phyloP scores from a whole-genome alignment of 495 filamentous ascomycete species.

The Penicillium angulare region DNA sequence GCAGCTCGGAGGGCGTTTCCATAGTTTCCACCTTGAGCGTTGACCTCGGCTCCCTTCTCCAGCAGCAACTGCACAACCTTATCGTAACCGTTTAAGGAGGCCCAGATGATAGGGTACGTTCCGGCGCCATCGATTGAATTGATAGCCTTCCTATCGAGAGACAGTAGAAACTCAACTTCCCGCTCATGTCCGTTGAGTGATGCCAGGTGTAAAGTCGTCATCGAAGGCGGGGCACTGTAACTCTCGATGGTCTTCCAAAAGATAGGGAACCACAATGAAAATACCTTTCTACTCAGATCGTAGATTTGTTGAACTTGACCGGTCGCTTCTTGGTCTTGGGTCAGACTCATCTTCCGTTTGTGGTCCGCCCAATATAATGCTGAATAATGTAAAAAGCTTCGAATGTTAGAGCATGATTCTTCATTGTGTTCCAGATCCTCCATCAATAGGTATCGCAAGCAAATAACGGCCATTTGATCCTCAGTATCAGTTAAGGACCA shows the following conservation, averaged over 20 bases:
- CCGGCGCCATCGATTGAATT: not conserved
- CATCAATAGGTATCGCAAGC: constrained; percentile 25
- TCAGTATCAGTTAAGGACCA: constrained; percentile 14
- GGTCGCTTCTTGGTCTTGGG: constrained; percentile 1
- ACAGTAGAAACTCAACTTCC: not conserved
- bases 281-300: constrained; percentile 4
- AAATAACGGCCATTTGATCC: constrained; percentile 18
- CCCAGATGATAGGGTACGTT: not conserved
- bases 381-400: constrained; percentile 22
- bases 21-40: not conserved
- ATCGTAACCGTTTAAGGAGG: constrained; percentile 16
- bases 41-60: not conserved
- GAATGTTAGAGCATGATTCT: not conserved
- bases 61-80: not conserved
- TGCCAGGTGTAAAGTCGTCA: constrained; percentile 16
- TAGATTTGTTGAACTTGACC: constrained; percentile 12
- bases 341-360: constrained; percentile 12
- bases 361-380: constrained; percentile 27
- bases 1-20: constrained; percentile 1
- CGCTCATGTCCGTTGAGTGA: constrained; percentile 19
- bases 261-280: constrained; percentile 18
- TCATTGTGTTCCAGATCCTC: constrained; percentile 15
- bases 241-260: constrained; percentile 12
- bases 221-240: constrained; percentile 2
- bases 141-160: not conserved